These are phyloP conservation scores for Phytophthora cryptogea DNA, from an alignment of 352 stramenopile species.

Conservation along the genomic window DNA sequence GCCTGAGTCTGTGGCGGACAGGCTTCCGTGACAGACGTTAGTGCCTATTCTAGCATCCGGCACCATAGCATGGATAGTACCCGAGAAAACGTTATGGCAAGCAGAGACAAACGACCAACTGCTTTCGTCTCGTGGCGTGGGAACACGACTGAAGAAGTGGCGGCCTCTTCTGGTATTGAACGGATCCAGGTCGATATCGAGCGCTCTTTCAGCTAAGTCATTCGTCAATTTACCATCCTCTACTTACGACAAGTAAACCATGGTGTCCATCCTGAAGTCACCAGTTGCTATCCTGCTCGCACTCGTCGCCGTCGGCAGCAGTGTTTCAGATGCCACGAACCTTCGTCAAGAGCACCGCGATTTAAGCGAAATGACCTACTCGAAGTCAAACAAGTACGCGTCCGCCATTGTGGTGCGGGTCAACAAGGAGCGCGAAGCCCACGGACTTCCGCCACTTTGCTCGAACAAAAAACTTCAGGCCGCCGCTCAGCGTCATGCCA, in stretches of 20 bases:
- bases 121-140: background rate
- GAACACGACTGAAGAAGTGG: background rate
- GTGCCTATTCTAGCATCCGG: constrained; percentile 1
- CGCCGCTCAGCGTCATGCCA: constrained; percentile 14
- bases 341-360: constrained; percentile 22
- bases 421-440: constrained; percentile 46
- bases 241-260: background rate
- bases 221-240: background rate
- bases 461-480: constrained; percentile 35
- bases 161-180: background rate
- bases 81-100: background rate
- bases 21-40: too few relatives aligned
- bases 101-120: background rate
- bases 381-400: constrained; percentile 6
- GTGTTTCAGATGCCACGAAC: constrained; percentile 1
- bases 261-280: background rate
- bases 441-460: constrained; percentile 34
- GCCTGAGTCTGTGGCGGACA: too few relatives aligned
- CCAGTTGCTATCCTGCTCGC: background rate
- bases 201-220: too few relatives aligned
- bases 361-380: constrained; percentile 1
- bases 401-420: constrained; percentile 36
- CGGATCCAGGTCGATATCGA: too few relatives aligned
- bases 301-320: background rate
- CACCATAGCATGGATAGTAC: background rate